Percentiles rank a stretch among this genome's conserved stretches.
phyloP scores from a whole-genome alignment of 1,284 basidiomycete genomes.

The Malassezia japonica region DNA sequence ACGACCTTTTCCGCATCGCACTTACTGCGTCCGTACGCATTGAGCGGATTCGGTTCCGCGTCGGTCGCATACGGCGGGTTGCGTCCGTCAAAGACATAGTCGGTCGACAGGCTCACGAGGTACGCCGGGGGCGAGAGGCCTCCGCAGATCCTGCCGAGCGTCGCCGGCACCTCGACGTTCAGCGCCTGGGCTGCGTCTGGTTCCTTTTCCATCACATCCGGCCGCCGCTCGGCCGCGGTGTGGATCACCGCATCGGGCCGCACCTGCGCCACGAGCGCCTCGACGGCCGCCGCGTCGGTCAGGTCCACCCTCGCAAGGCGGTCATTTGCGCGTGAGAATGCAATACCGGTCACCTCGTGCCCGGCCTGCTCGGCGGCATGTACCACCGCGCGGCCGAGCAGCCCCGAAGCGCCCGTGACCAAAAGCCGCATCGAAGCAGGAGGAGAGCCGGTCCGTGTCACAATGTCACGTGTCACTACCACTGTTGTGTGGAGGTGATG shows the following conservation, averaged over 20 bases:
- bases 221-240: conserved; percentile 52
- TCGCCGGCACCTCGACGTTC: conserved; percentile 51
- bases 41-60: conserved; percentile 51
- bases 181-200: conserved; percentile 51
- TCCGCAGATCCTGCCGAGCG: conserved; percentile 37
- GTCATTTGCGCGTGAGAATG: conserved; percentile 45
- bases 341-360: conserved; percentile 41
- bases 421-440: conserved; percentile 38
- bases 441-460: neutral
- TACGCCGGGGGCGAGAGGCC: conserved; percentile 1
- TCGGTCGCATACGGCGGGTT: conserved; percentile 51
- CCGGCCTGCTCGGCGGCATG: conserved; percentile 15
- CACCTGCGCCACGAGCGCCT: conserved; percentile 46
- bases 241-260: conserved; percentile 51
- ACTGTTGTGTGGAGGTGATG: neutral
- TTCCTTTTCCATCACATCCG: conserved; percentile 47
- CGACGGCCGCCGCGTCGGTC: conserved; percentile 49
- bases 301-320: conserved; percentile 51
- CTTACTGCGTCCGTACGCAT: conserved; percentile 50
- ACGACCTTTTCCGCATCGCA: conserved; percentile 47
- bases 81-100: conserved; percentile 48
- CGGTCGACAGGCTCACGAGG: conserved; percentile 52
- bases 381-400: conserved; percentile 51
- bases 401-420: conserved; percentile 52
- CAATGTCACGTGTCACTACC: neutral